Percentiles rank a stretch among this genome's conserved stretches.
These are phyloP conservation scores for Pyrenochaeta sp. DNA, from an alignment of 2,329 filamentous ascomycete genomes.

Conservation along the genomic window DNA sequence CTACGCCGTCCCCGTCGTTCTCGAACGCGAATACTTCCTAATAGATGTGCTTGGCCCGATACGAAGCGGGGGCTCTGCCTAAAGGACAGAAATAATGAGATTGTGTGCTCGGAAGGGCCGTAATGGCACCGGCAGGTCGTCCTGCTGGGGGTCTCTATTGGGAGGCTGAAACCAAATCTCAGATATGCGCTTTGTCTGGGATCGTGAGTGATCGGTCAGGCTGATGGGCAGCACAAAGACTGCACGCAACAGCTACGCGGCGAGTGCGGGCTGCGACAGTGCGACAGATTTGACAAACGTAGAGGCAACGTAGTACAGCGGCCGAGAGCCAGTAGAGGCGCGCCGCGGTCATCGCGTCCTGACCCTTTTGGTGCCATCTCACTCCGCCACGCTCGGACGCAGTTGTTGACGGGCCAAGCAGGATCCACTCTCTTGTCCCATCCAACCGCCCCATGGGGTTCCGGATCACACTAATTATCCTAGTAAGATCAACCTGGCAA, in stretches of 20 bases:
- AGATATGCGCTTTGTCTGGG: constrained; percentile 8
- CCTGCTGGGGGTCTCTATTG: neutral
- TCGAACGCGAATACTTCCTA: constrained; percentile 43
- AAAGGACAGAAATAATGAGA: constrained; percentile 19
- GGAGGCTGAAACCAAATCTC: constrained; percentile 29
- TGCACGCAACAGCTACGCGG: neutral
- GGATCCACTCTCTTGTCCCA: constrained; percentile 37
- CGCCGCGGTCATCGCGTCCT: constrained; percentile 7
- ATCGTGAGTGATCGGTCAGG: constrained; percentile 7
- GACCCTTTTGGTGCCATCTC: constrained; percentile 17
- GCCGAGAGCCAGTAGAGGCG: constrained; percentile 22
- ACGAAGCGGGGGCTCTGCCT: constrained; percentile 19
- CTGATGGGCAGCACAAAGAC: constrained; percentile 6
- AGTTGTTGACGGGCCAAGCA: constrained; percentile 36
- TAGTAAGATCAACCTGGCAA: constrained; percentile 22
- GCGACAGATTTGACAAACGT: constrained; percentile 25
- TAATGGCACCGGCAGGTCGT: constrained; percentile 19
- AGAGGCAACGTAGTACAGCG: constrained; percentile 33
- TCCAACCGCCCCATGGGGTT: constrained; percentile 50
- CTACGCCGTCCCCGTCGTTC: constrained; percentile 41
- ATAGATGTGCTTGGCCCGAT: constrained; percentile 45
- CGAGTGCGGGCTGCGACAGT: constrained; percentile 3
- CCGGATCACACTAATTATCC: constrained; percentile 29
- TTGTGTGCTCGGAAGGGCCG: constrained; percentile 23
- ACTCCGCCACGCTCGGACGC: constrained; percentile 37